Evolutionary conservation across 257 asterid species (phyloP), one percentile per base, ranked within the genome.

Genomic region (Dorcoceras hygrometricum): DNA sequence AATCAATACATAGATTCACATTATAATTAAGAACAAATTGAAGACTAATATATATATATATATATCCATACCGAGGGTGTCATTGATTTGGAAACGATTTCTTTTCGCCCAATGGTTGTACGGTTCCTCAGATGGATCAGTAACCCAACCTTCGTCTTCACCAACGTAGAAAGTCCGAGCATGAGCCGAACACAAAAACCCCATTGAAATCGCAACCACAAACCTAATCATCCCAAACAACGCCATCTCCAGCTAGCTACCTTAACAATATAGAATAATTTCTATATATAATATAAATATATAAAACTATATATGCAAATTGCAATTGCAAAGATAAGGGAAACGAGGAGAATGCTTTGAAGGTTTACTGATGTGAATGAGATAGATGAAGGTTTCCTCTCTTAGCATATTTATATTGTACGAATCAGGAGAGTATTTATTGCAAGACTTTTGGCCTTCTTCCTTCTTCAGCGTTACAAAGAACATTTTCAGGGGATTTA

Each of bases 141-240:
- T 63, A 5, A 67, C 66, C 87, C 87, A 85, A 12, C 89, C 88
- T 28, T 74, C 78, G 7, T 59, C 69, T 2, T 69, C 84, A 1
- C 91, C 91, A 31, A 77, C 86, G 19, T 75, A 46, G 23, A 79
- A 77, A 6, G 65, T 77, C 39, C 29, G 39, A 66, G 84, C 89
- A n/a, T 70, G 43, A 50, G 71, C 69, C 6, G 69, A 75, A 48
- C 72, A 57, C 68, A 74, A 22, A 57, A 69, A 53, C 4, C 68
- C 74, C 61, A 73, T 14, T 62, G 73, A 75, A 59, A 75, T 43
- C 2, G 77, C 56, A 62, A 63, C 57, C 25, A 76, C 18, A 19
- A 67, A 63, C 56, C 65, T 67, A 69, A 60, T 66, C 46, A 20
- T 53, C 23, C 16, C 51, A 64, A 11, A 5, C 32, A 11, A 5